A percentile compares a stretch with the other conserved stretches of the same genome.
Conservation (phyloP, 1,139 yeast genomes). For the Candida labiduridarum region DNA sequence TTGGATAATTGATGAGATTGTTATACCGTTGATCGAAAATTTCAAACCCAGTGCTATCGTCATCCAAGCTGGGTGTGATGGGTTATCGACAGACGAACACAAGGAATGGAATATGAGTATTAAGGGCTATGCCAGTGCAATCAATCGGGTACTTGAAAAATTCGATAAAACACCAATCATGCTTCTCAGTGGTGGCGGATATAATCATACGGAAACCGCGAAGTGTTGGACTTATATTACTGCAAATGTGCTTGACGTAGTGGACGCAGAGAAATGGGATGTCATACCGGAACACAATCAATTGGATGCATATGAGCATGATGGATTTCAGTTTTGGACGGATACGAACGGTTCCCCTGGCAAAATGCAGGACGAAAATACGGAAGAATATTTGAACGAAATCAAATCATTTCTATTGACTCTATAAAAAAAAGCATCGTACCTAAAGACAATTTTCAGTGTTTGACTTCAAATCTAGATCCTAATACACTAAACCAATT, state of each 20-base stretch:
- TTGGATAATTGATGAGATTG: constrained; percentile 39
- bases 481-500: constrained; percentile 59
- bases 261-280: constrained; percentile 4
- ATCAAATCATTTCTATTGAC: constrained; percentile 18
- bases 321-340: constrained; percentile 57
- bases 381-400: constrained; percentile 20
- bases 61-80: constrained; percentile 75
- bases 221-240: constrained; percentile 68
- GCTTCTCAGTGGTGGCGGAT: constrained; percentile 80
- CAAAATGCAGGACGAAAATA: constrained; percentile 46
- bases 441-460: not conserved
- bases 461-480: constrained; percentile 21
- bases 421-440: constrained; percentile 5
- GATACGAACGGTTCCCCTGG: constrained; percentile 24
- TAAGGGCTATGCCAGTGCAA: constrained; percentile 44
- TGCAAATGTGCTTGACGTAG: constrained; percentile 1
- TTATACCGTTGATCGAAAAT: constrained; percentile 42
- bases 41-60: constrained; percentile 57
- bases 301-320: constrained; percentile 47
- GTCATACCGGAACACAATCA: constrained; percentile 54
- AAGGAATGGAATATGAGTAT: constrained; percentile 72
- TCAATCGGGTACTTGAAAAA: constrained; percentile 32
- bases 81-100: constrained; percentile 56
- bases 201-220: constrained; percentile 63
- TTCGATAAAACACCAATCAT: constrained; percentile 37